phyloP scores from a whole-genome alignment of 495 filamentous ascomycete species.

The Aspergillus ellipticus region DNA sequence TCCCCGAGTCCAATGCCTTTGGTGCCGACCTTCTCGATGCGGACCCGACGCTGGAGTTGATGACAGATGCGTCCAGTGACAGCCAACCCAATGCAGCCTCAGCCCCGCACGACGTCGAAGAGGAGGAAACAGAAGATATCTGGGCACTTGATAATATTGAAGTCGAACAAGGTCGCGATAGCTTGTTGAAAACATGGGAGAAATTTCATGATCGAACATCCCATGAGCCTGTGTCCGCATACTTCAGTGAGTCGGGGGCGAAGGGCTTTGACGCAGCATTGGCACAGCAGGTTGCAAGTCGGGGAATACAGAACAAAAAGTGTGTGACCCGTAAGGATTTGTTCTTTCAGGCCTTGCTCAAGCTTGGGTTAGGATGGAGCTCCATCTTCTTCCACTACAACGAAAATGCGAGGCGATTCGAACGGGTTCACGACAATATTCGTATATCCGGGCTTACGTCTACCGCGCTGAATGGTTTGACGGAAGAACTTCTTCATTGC shows the following conservation, averaged over 20 bases:
- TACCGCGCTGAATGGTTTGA: slow-evolving; percentile 52
- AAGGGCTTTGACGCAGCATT: slow-evolving; percentile 68
- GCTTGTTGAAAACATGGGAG: slow-evolving; percentile 69
- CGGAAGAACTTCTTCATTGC: slow-evolving; percentile 59
- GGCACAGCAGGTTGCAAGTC: slow-evolving; percentile 21
- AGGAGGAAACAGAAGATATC: slow-evolving; percentile 41
- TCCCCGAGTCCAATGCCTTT: slow-evolving; percentile 36
- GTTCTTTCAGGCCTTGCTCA: slow-evolving; percentile 61
- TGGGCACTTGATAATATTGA: slow-evolving; percentile 46
- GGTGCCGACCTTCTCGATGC: slow-evolving; percentile 18
- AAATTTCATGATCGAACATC: slow-evolving; percentile 48
- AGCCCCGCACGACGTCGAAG: slow-evolving; percentile 12
- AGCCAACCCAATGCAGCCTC: slow-evolving; percentile 12
- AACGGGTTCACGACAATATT: slow-evolving; percentile 48
- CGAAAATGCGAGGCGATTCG: slow-evolving; percentile 52
- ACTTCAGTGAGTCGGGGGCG: slow-evolving; percentile 76
- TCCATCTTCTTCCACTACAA: slow-evolving; percentile 77
- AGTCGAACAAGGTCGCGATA: slow-evolving; percentile 10
- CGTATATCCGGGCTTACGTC: slow-evolving; percentile 69
- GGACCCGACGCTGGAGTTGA: slow-evolving; percentile 18
- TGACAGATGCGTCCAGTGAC: slow-evolving; percentile 31
- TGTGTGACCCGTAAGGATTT: slow-evolving; percentile 36
- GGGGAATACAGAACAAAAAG: slow-evolving; percentile 7
- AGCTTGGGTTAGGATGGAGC: slow-evolving; percentile 74
- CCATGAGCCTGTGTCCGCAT: slow-evolving; percentile 50